A percentile compares a stretch with the other conserved stretches of the same genome.
These are phyloP conservation scores for Septoria linicola DNA, from an alignment of 2,329 filamentous ascomycete genomes.

Conservation along the genomic window DNA sequence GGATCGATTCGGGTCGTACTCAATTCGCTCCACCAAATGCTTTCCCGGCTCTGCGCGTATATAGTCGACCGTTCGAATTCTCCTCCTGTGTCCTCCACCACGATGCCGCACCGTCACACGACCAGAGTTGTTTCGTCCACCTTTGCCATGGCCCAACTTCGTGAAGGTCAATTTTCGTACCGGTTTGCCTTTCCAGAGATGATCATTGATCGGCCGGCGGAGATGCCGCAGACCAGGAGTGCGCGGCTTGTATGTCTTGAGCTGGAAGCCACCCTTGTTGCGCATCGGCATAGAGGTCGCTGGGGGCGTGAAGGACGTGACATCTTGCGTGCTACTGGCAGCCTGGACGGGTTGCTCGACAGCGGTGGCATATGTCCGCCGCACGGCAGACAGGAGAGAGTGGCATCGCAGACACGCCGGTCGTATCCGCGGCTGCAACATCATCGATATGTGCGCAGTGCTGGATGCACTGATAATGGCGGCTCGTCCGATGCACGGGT, in stretches of 20 bases:
- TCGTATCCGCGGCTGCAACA: conserved; percentile 67
- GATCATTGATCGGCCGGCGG: conserved; percentile 88
- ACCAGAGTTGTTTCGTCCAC: conserved; percentile 86
- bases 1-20: conserved; percentile 90
- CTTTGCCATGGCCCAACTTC: conserved; percentile 89
- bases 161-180: conserved; percentile 79
- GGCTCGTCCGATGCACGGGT: no score
- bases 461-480: no score
- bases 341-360: conserved; percentile 36
- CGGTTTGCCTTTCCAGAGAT: conserved; percentile 91
- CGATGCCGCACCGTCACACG: conserved; percentile 85
- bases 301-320: conserved; percentile 36
- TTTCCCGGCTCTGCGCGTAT: conserved; percentile 73
- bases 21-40: conserved; percentile 88
- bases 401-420: conserved; percentile 50
- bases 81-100: conserved; percentile 86
- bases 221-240: conserved; percentile 92
- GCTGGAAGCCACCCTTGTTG: conserved; percentile 43
- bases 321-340: conserved; percentile 30
- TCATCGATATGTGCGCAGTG: conserved; percentile 36
- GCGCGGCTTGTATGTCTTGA: conserved; percentile 89
- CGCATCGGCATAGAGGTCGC: conserved; percentile 36
- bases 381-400: conserved; percentile 47
- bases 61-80: conserved; percentile 91
- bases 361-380: conserved; percentile 55